phyloP scores from a whole-genome alignment of 805 yeast genomes.

The Hanseniaspora lindneri region DNA sequence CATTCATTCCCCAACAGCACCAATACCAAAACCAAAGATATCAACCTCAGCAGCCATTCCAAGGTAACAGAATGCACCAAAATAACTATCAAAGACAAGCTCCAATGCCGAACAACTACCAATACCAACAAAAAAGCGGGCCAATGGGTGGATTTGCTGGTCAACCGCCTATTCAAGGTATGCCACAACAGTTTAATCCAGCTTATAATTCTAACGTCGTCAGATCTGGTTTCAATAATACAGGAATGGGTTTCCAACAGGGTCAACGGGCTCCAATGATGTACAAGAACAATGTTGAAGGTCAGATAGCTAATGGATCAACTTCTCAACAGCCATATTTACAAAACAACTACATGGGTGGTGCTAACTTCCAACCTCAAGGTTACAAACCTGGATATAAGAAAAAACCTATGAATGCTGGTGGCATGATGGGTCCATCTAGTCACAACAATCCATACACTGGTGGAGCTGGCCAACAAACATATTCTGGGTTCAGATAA shows the following conservation, averaged over 20 bases:
- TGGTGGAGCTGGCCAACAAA: neutral
- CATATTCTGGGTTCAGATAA: slow-evolving; percentile 12
- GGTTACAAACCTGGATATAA: slow-evolving; percentile 33
- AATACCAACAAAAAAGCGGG: slow-evolving; percentile 9
- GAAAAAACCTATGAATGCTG: slow-evolving; percentile 28
- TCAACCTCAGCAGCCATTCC: too few species aligned
- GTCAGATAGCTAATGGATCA: slow-evolving; percentile 20
- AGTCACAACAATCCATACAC: slow-evolving; percentile 2
- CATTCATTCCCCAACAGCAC: too few species aligned
- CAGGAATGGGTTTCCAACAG: slow-evolving; percentile 9
- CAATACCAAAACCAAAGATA: too few species aligned
- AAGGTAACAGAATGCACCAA: too few species aligned
- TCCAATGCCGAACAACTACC: neutral
- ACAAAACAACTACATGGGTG: slow-evolving; percentile 7
- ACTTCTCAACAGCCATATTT: slow-evolving; percentile 14
- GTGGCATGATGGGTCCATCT: slow-evolving; percentile 5
- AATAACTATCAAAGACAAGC: neutral
- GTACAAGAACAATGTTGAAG: slow-evolving; percentile 41
- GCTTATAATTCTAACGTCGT: neutral
- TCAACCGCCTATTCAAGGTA: slow-evolving; percentile 10
- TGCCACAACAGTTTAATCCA: neutral
- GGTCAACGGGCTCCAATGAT: slow-evolving; percentile 30
- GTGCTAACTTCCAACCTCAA: slow-evolving; percentile 13
- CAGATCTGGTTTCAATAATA: slow-evolving; percentile 7
- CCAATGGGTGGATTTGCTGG: slow-evolving; percentile 17